These are phyloP conservation scores for Apocynum venetum DNA, from an alignment of 257 asterid species.

Conservation along the genomic window DNA sequence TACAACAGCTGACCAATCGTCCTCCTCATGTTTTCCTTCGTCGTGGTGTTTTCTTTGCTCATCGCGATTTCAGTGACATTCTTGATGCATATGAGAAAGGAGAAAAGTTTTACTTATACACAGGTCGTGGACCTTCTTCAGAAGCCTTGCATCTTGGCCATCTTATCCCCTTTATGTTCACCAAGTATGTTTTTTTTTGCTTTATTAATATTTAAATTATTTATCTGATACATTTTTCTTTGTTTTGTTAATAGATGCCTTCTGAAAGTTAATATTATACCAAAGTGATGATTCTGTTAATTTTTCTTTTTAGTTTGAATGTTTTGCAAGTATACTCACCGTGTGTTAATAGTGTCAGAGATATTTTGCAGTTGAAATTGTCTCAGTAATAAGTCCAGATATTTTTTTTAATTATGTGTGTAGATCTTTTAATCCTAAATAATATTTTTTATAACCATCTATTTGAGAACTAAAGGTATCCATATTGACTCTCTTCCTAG, in stretches of 20 bases:
- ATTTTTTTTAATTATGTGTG: background rate
- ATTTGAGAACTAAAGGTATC: background rate
- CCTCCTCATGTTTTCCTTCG: conserved; percentile 93
- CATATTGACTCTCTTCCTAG: background rate
- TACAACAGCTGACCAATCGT: conserved; percentile 64
- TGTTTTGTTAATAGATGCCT: background rate
- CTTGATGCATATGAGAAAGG: conserved; percentile 81
- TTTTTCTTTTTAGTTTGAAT: background rate
- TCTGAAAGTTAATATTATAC: background rate
- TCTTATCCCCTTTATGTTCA: conserved; percentile 92
- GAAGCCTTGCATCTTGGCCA: conserved; percentile 98
- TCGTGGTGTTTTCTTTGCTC: conserved; percentile 94
- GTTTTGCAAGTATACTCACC: background rate
- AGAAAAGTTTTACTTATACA: conserved; percentile 79
- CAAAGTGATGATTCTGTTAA: background rate
- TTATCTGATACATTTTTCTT: background rate
- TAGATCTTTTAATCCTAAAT: background rate
- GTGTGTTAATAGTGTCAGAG: background rate
- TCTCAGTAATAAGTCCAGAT: background rate
- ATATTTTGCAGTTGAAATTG: background rate
- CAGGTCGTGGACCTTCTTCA: conserved; percentile 97
- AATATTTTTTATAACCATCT: background rate
- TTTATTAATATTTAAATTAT: background rate
- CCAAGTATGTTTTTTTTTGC: conserved; percentile 45
- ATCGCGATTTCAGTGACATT: conserved; percentile 69